A percentile compares a stretch with the other conserved stretches of the same genome.
These are phyloP conservation scores for Clavispora carvajalis DNA, from an alignment of 805 yeast species.

Conservation along the genomic window DNA sequence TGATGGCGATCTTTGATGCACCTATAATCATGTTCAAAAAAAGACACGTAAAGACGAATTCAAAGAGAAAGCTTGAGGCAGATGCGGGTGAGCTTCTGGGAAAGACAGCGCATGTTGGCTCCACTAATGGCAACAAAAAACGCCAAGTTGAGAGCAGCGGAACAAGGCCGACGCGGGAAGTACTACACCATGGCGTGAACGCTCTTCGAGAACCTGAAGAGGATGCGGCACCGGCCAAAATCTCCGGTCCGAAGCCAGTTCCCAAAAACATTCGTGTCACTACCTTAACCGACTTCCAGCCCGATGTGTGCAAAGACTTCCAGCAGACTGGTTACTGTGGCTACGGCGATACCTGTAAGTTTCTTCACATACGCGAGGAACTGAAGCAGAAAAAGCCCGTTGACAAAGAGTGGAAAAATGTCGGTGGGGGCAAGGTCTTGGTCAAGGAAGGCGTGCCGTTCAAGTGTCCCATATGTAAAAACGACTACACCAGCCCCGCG, in stretches of 20 bases:
- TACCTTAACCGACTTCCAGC: conserved; percentile 77
- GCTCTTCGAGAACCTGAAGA: background rate
- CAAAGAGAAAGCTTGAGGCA: background rate
- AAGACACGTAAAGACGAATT: conserved; percentile 7
- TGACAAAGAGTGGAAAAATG: conserved; percentile 69
- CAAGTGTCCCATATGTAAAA: conserved; percentile 57
- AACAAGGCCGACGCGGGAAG: background rate
- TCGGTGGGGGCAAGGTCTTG: conserved; percentile 15
- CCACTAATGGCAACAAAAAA: background rate
- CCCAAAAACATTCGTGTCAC: conserved; percentile 52
- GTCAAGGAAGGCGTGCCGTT: conserved; percentile 40
- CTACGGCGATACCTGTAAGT: conserved; percentile 95
- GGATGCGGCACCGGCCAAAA: conserved; percentile 1
- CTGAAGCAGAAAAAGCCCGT: conserved; percentile 65
- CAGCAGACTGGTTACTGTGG: conserved; percentile 93
- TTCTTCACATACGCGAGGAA: conserved; percentile 85
- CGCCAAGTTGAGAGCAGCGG: background rate
- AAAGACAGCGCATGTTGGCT: background rate
- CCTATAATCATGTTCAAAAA: conserved; percentile 13
- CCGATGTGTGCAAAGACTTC: conserved; percentile 91
- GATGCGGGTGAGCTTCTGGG: background rate
- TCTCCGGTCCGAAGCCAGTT: conserved; percentile 22
- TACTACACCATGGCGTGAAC: background rate
- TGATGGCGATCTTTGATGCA: background rate
- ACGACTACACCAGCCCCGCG: conserved; percentile 51